Percentiles rank a stretch among this genome's conserved stretches.
Conservation (phyloP, 257 asterid genomes). For the Jacaranda mimosifolia region DNA sequence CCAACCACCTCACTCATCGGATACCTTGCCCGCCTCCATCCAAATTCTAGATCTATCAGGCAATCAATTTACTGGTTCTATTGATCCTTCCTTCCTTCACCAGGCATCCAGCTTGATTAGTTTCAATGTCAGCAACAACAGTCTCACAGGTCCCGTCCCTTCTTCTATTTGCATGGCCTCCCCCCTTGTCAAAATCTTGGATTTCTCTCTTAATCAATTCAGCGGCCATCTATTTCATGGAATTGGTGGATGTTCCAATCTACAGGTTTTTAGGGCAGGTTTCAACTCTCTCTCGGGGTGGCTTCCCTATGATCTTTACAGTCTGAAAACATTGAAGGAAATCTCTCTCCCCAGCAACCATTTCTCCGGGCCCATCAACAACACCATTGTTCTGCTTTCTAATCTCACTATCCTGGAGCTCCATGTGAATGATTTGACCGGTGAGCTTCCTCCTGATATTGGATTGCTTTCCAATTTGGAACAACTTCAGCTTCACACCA, state of each 20-base stretch:
- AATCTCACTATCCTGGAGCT: slow-evolving; percentile 46
- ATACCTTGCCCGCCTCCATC: slow-evolving; percentile 27
- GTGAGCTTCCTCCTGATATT: slow-evolving; percentile 41
- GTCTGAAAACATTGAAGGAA: slow-evolving; percentile 32
- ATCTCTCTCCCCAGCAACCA: slow-evolving; percentile 44
- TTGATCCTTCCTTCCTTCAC: slow-evolving; percentile 9
- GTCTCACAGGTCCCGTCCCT: slow-evolving; percentile 45
- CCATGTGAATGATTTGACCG: slow-evolving; percentile 42
- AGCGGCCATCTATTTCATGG: slow-evolving; percentile 27
- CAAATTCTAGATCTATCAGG: slow-evolving; percentile 35
- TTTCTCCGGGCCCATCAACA: slow-evolving; percentile 41
- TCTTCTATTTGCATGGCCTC: slow-evolving; percentile 33
- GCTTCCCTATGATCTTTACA: slow-evolving; percentile 45
- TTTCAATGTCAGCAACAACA: slow-evolving; percentile 51
- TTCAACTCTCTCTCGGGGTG: slow-evolving; percentile 49
- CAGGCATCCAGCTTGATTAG: slow-evolving; percentile 22
- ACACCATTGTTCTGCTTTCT: slow-evolving; percentile 33
- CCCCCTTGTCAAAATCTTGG: slow-evolving; percentile 30
- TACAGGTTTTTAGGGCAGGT: slow-evolving; percentile 47
- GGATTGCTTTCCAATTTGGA: slow-evolving; percentile 43
- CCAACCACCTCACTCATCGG: slow-evolving; percentile 26
- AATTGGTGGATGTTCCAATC: slow-evolving; percentile 35
- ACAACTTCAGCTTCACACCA: slow-evolving; percentile 53
- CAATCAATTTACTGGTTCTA: slow-evolving; percentile 48
- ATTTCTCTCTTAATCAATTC: slow-evolving; percentile 46